A percentile compares a stretch with the other conserved stretches of the same genome.
Evolutionary conservation across 148 eudicot species (phyloP).

Genomic region (Rhododendron kiyosumense): DNA sequence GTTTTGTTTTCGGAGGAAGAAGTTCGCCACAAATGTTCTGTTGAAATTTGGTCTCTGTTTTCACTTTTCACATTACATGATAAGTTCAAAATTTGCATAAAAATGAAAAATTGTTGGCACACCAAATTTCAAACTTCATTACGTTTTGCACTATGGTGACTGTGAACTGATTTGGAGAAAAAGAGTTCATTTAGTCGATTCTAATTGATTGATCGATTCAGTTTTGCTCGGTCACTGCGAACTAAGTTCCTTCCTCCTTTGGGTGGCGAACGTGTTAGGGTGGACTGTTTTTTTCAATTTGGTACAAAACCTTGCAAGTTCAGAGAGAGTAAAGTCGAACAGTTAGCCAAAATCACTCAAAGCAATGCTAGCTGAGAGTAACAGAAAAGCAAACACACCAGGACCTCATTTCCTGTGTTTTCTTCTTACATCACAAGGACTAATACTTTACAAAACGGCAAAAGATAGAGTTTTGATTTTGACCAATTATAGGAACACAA

Average conservation of each 20-base stretch:
- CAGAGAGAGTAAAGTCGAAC: background rate
- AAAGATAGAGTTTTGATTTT: background rate
- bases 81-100: background rate
- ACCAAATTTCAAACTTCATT: background rate
- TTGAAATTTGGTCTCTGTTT: no score
- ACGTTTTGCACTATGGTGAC: no score
- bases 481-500: background rate
- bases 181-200: background rate
- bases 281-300: background rate
- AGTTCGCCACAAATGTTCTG: no score
- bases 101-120: background rate
- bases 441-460: background rate
- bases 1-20: no score
- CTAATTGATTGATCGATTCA: background rate
- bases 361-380: background rate
- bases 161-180: no score
- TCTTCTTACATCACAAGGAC: background rate
- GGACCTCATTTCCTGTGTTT: background rate
- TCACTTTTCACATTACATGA: no score
- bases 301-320: background rate
- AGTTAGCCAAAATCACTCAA: slow-evolving; percentile 4
- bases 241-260: background rate
- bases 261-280: background rate
- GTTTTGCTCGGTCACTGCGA: background rate
- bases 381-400: background rate